These are phyloP conservation scores for Ilex paraguariensis DNA, from an alignment of 305 asterid species.

Conservation along the genomic window DNA sequence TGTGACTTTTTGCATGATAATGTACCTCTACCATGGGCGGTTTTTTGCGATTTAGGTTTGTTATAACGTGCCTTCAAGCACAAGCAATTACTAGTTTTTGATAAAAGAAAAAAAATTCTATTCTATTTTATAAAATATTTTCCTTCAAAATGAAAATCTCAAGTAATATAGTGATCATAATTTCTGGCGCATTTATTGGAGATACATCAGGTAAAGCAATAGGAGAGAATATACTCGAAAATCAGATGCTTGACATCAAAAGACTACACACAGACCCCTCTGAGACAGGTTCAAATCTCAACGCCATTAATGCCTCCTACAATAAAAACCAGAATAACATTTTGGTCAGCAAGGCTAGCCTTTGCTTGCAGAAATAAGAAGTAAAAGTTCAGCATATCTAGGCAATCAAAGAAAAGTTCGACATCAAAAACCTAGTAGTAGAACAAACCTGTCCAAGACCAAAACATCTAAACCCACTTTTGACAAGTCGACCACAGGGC, in stretches of 20 bases:
- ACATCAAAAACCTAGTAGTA: slow-evolving; percentile 1
- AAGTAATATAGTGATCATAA: not conserved
- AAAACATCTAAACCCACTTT: slow-evolving; percentile 94
- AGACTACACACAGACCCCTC: not conserved
- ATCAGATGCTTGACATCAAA: too few species aligned
- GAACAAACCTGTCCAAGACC: slow-evolving; percentile 91
- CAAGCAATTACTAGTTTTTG: too few species aligned
- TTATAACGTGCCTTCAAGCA: too few species aligned
- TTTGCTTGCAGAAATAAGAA: slow-evolving; percentile 51
- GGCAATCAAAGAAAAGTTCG: slow-evolving; percentile 1
- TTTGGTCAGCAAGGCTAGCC: slow-evolving; percentile 85
- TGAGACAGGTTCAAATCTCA: slow-evolving; percentile 57
- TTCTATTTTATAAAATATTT: not conserved
- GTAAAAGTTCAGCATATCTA: slow-evolving; percentile 9
- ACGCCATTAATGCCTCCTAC: slow-evolving; percentile 88
- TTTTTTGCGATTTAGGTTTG: too few species aligned
- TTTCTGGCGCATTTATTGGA: not conserved
- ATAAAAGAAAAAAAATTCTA: not conserved
- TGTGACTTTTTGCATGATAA: too few species aligned
- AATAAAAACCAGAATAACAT: slow-evolving; percentile 69
- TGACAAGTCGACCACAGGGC: slow-evolving; percentile 90
- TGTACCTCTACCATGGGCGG: too few species aligned
- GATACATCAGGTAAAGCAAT: not conserved
- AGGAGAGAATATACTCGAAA: not conserved
- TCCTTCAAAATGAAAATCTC: not conserved